Evolutionary conservation across 331 rosid genomes (phyloP).

Genomic region (Dryas integrifolia): DNA sequence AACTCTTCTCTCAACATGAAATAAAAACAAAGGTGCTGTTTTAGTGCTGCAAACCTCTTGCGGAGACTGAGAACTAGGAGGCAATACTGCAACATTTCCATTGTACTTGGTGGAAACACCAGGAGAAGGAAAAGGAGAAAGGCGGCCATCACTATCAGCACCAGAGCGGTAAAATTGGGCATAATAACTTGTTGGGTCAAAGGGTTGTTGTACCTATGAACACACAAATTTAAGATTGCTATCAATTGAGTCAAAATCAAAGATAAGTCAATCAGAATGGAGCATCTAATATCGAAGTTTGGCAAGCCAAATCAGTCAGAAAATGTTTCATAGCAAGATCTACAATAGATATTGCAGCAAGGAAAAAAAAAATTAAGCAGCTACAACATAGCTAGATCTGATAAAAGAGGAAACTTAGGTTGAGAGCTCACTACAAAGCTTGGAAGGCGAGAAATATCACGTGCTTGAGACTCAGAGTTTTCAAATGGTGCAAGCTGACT

Average conservation of each 20-base stretch:
- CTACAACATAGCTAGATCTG: neutral
- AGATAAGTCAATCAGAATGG: neutral
- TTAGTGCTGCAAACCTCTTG: slow-evolving; percentile 63
- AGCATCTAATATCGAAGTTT: slow-evolving; percentile 3
- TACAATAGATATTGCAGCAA: neutral
- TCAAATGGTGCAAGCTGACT: slow-evolving; percentile 71
- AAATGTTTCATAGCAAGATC: neutral
- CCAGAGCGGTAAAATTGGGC: slow-evolving; percentile 84
- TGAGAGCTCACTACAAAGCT: slow-evolving; percentile 65
- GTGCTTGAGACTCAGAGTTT: slow-evolving; percentile 75
- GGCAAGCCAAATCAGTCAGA: slow-evolving; percentile 2
- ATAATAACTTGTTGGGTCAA: slow-evolving; percentile 79
- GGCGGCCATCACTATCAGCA: slow-evolving; percentile 74
- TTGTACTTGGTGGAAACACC: slow-evolving; percentile 72
- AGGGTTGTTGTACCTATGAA: slow-evolving; percentile 69
- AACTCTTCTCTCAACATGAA: neutral
- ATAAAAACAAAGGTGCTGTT: slow-evolving; percentile 6
- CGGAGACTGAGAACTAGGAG: slow-evolving; percentile 69
- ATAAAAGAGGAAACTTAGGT: slow-evolving; percentile 10
- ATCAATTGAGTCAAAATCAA: slow-evolving; percentile 11
- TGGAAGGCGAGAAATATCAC: slow-evolving; percentile 70
- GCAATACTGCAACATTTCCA: slow-evolving; percentile 65
- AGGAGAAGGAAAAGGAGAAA: slow-evolving; percentile 77
- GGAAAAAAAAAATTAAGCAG: neutral
- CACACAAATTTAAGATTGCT: slow-evolving; percentile 9